Conservation (phyloP, 140 eudicot genomes). For the Oenanthe javanica region DNA sequence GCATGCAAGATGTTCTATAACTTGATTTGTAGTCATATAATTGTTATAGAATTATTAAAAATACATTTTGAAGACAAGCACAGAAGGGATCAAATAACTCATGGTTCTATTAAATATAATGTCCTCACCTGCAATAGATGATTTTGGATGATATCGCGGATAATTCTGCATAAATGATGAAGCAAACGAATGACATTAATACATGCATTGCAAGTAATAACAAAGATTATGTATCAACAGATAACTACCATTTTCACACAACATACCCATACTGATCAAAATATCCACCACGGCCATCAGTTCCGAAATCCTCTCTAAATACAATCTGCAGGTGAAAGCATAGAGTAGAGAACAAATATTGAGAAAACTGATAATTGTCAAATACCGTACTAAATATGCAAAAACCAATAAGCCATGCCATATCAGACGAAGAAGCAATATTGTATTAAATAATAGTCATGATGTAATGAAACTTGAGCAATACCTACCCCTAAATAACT, state of each 20-base stretch:
- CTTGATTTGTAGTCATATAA: background rate
- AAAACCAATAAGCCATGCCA: background rate
- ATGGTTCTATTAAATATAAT: conserved; percentile 3
- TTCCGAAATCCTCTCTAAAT: conserved; percentile 96
- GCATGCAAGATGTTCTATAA: background rate
- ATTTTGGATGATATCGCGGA: conserved; percentile 93
- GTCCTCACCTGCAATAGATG: conserved; percentile 81
- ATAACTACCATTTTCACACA: background rate
- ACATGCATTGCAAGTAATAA: background rate
- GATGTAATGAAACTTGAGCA: background rate
- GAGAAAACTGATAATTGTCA: background rate
- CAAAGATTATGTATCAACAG: background rate
- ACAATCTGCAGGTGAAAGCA: conserved; percentile 52
- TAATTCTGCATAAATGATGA: conserved; percentile 48
- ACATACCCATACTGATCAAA: conserved; percentile 84
- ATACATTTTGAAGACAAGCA: background rate
- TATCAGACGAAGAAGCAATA: background rate
- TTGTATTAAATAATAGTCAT: background rate
- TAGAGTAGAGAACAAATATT: background rate
- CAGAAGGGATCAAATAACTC: background rate
- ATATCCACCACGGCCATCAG: conserved; percentile 97
- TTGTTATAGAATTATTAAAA: background rate
- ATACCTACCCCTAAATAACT: background rate
- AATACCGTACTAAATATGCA: background rate
- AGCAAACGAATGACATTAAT: background rate